Base-by-base conservation (phyloP, 2,329 filamentous ascomycete genomes). In the Moelleriella libera region DNA sequence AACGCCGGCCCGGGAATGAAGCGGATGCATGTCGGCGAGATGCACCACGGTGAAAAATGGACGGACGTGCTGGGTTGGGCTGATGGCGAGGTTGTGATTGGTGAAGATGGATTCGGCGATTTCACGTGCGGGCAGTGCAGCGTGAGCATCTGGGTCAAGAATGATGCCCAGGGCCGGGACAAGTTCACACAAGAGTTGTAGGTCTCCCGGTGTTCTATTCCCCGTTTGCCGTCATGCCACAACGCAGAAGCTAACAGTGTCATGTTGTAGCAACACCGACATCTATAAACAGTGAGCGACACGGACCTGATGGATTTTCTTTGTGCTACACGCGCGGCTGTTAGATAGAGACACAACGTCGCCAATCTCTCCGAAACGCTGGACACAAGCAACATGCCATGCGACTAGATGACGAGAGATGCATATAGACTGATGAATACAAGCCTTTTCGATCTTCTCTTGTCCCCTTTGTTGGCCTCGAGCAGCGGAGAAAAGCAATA, bases 11-110 rank as follows among this genome's bases (percentile, higher is more conserved):
- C 67, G 8, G 65, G 66, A 6, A 63, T 66, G 50, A 82, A 82
- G 62, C 67, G 69, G 48, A 85, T 85, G 80, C 72, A 72, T 41
- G 76, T 83, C 4, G 65, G 43, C 30, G 43, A 71, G 50, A 63
- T 65, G 55, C 77, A 81, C 55, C 68, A 68, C 0, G 78, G 76
- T 0, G 76, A 84, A 62, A 63, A 65, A 31, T 85, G 81, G 80
- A 78, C 75, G 0, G 80, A 85, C 59, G 61, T 85, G 1, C 63
- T 80, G 44, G 75, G 69, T 8, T 78, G 74, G 74, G 32, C 67
- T 67, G 57, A 72, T 43, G 65, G 67, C 0, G 70, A 77, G 52
- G 74, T 83, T 1, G 63, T 65, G 32, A 82, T 86, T 52, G 78
- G 78, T 51, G 63, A 70, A 1, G 69, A 76, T 10, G 82, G 82